phyloP scores from a whole-genome alignment of 2,329 filamentous ascomycete genomes.

The Gliomastix tumulicola region DNA sequence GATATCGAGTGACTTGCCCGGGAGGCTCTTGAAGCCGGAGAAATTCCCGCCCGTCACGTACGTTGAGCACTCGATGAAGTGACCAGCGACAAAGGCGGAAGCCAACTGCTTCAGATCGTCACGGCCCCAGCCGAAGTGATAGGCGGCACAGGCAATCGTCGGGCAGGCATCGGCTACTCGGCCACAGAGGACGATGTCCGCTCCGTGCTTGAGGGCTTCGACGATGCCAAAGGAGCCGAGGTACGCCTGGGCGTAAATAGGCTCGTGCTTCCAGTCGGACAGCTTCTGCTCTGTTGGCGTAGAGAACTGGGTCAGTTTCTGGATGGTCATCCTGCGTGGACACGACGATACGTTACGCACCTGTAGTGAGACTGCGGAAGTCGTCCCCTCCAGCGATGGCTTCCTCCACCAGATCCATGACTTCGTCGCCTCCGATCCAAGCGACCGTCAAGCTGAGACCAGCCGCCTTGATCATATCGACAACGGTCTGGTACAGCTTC shows the following conservation, averaged over 20 bases:
- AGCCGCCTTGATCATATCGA: slow-evolving; percentile 17
- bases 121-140: slow-evolving; percentile 42
- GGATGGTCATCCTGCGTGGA: too few relatives aligned
- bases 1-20: slow-evolving; percentile 13
- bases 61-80: slow-evolving; percentile 42
- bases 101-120: slow-evolving; percentile 39
- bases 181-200: slow-evolving; percentile 36
- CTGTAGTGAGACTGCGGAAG: slow-evolving; percentile 13
- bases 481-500: slow-evolving; percentile 10
- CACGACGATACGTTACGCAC: too few relatives aligned
- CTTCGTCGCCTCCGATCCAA: slow-evolving; percentile 25
- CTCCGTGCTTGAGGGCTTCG: slow-evolving; percentile 26
- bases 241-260: slow-evolving; percentile 27
- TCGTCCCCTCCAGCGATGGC: slow-evolving; percentile 13
- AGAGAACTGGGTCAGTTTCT: too few relatives aligned
- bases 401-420: slow-evolving; percentile 14
- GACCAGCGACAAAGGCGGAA: slow-evolving; percentile 36
- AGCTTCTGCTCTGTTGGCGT: slow-evolving; percentile 13
- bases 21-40: slow-evolving; percentile 24
- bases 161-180: slow-evolving; percentile 36
- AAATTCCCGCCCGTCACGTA: slow-evolving; percentile 47
- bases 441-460: slow-evolving; percentile 20
- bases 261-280: slow-evolving; percentile 14
- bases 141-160: slow-evolving; percentile 44
- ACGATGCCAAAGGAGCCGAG: slow-evolving; percentile 39